Conservation (phyloP, 1,284 basidiomycete species). For the Tetrapyrgos nigripes region DNA sequence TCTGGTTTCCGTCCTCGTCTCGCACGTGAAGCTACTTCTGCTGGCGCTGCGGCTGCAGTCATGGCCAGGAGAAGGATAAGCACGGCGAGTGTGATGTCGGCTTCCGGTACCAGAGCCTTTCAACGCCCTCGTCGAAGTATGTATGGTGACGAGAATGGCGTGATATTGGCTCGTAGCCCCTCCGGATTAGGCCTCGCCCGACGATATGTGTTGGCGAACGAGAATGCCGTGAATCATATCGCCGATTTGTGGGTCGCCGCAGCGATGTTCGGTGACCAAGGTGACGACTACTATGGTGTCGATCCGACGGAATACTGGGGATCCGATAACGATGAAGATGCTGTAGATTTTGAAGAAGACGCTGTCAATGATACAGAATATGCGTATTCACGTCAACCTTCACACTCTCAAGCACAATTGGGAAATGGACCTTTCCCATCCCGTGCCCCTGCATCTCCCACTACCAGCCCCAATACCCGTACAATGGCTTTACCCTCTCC, state of each 20-base stretch:
- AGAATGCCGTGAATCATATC: constrained; percentile 87
- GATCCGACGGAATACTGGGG: constrained; percentile 42
- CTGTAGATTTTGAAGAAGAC: background rate
- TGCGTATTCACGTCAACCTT: background rate
- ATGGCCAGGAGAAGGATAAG: background rate
- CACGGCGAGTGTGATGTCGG: too few species aligned
- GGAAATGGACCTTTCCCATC: background rate
- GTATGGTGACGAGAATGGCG: background rate
- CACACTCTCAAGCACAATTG: background rate
- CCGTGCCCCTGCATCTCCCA: background rate
- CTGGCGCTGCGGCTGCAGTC: constrained; percentile 30
- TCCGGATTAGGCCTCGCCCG: constrained; percentile 84
- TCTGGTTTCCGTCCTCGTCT: constrained; percentile 36
- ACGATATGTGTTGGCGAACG: constrained; percentile 87
- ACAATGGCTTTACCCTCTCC: background rate
- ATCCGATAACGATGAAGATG: constrained; percentile 31
- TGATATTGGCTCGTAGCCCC: constrained; percentile 35
- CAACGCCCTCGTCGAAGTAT: background rate
- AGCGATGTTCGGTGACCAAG: constrained; percentile 86
- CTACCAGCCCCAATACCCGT: background rate
- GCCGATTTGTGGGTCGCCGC: constrained; percentile 94
- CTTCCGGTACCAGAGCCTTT: background rate
- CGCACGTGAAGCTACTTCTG: constrained; percentile 50
- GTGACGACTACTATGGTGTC: constrained; percentile 71
- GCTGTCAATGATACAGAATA: background rate